A percentile compares a stretch with the other conserved stretches of the same genome.
These are phyloP conservation scores for Selenicereus undatus DNA, from an alignment of 148 eudicot species.

Conservation along the genomic window DNA sequence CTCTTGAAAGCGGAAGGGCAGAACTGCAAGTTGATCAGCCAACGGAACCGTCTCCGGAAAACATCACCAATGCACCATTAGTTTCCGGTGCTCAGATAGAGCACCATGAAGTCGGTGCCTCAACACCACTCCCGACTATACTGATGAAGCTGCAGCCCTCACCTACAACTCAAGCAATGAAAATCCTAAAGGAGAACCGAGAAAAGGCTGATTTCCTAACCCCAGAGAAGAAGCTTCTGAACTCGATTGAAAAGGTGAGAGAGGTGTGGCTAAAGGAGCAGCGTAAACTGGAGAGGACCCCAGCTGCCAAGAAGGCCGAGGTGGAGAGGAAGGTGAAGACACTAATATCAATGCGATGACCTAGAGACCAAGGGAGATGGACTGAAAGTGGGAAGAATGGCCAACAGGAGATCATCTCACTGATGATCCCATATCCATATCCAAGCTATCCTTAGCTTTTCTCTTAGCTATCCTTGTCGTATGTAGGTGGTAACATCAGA, in stretches of 20 bases:
- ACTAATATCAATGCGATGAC: conserved; percentile 66
- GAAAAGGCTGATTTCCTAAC: background rate
- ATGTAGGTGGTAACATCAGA: background rate
- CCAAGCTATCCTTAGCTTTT: conserved; percentile 3
- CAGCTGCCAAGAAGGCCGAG: conserved; percentile 67
- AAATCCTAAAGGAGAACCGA: background rate
- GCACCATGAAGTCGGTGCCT: background rate
- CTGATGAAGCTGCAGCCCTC: background rate
- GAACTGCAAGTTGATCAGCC: background rate
- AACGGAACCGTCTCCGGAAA: background rate
- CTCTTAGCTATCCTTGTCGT: conserved; percentile 22
- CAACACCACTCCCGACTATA: background rate
- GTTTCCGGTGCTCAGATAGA: background rate
- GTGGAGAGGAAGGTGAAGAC: conserved; percentile 55
- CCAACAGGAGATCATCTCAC: conserved; percentile 30
- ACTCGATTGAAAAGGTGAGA: conserved; percentile 74
- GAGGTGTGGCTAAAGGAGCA: conserved; percentile 65
- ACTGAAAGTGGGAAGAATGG: conserved; percentile 15
- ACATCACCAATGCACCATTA: background rate
- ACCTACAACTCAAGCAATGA: background rate
- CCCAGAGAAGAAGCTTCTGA: conserved; percentile 37
- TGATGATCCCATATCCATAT: conserved; percentile 33
- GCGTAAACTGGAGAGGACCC: conserved; percentile 50
- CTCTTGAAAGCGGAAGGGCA: background rate
- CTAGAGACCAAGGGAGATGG: background rate